phyloP scores from a whole-genome alignment of 345 rosid genomes.

The Noccaea bulbosa region DNA sequence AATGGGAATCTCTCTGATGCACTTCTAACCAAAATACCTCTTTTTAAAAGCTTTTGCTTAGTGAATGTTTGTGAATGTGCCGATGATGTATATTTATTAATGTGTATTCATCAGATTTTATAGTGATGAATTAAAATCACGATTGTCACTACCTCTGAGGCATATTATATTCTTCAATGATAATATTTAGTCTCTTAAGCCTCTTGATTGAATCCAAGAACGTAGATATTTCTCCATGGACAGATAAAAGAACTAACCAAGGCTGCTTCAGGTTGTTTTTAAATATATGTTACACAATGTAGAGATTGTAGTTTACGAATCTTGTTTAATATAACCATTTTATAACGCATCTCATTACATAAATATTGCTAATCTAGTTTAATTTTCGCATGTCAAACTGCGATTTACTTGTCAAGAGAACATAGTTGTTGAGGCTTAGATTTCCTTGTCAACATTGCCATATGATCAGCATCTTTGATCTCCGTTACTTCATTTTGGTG shows the following conservation, averaged over 20 bases:
- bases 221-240: conserved; percentile 44
- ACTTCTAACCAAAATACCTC: neutral
- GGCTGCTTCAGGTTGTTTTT: too few species aligned
- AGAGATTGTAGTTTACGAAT: too few species aligned
- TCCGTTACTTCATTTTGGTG: conserved; percentile 36
- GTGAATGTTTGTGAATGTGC: conserved; percentile 2
- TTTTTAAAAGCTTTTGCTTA: neutral
- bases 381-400: neutral
- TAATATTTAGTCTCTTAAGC: neutral
- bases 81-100: conserved; percentile 28
- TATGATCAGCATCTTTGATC: conserved; percentile 49
- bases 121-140: conserved; percentile 38
- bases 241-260: too few species aligned
- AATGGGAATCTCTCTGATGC: conserved; percentile 52
- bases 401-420: conserved; percentile 22
- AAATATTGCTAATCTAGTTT: neutral
- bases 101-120: conserved; percentile 39
- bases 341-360: too few species aligned
- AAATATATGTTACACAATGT: too few species aligned
- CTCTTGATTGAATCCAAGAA: conserved; percentile 46
- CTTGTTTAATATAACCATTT: too few species aligned
- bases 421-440: conserved; percentile 42
- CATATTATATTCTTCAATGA: neutral
- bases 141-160: conserved; percentile 49
- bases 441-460: conserved; percentile 49